phyloP scores from a whole-genome alignment of 1,284 basidiomycete genomes.

The Fomitopsis betulina region DNA sequence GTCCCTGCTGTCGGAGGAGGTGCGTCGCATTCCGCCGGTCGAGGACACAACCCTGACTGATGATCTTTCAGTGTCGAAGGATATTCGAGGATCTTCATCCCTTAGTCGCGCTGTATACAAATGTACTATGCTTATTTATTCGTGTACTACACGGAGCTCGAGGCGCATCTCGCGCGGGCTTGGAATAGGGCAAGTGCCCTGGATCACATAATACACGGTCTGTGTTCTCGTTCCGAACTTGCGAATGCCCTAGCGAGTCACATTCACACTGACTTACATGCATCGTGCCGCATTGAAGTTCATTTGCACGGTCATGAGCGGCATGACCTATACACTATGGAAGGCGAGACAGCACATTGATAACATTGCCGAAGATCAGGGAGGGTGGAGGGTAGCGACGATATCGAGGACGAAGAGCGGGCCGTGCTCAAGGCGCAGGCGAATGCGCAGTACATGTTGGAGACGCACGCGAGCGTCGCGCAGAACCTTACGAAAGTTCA shows the following conservation, averaged over 20 bases:
- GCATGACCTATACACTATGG: not conserved
- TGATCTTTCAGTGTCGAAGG: conserved; percentile 6
- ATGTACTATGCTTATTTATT: not conserved
- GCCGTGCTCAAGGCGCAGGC: not conserved
- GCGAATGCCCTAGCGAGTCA: too few species aligned
- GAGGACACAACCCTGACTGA: not conserved
- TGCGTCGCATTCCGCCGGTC: conserved; percentile 31
- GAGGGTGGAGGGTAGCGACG: not conserved
- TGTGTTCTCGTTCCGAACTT: too few species aligned
- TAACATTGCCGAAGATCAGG: not conserved
- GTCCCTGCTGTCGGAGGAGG: conserved; percentile 70
- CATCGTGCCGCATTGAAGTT: too few species aligned
- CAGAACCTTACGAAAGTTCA: not conserved
- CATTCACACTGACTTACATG: too few species aligned
- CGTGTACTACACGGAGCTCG: not conserved
- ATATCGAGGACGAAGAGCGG: not conserved
- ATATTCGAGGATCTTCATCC: conserved; percentile 11
- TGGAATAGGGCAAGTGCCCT: too few species aligned
- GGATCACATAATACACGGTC: too few species aligned
- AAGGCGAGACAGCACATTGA: not conserved
- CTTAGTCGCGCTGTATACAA: not conserved
- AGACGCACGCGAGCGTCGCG: not conserved
- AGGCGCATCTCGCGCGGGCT: not conserved
- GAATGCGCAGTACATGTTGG: not conserved
- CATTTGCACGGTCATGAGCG: too few species aligned